Base-by-base conservation (phyloP, 495 filamentous ascomycete species). In the Aspergillus saccharolyticus region DNA sequence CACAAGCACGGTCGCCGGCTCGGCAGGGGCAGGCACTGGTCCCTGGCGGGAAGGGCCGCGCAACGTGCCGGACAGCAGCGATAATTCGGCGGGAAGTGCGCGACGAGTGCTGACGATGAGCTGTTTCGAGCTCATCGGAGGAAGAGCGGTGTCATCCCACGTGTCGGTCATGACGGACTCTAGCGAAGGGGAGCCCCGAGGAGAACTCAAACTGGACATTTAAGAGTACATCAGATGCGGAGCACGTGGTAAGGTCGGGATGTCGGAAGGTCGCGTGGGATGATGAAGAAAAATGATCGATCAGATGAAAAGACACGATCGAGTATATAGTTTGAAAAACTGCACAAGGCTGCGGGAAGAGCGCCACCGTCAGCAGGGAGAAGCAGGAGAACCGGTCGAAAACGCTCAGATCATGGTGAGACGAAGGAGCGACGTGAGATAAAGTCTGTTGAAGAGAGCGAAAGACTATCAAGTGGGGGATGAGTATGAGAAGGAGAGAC, bases 81-180 rank as follows among this genome's bases (percentile, higher is more conserved):
- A 59, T 0, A 48, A 19, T 18, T 63, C 57, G 28, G 55, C 57
- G 5, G 47, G 57, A 10, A 54, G 59, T 1, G 17, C 47, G 18
- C 57, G 60, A 20, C 59, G 63, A 15, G 57, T 55, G 21, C 53
- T 44, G 20, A 59, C 39, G 17, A 63, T 52, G 4, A 63, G 58
- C 51, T 66, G 57, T 22, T 66, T 66, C 20, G 63, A 63, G 53
- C 57, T 63, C 52, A 66, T 66, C 0, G 63, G 63, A 5, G 63
- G 63, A 4, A 66, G 30, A 3, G 63, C 63, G 5, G 63, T 66
- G 39, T 65, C 59, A 43, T 45, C 53, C 33, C 51, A 53, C 10
- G 53, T 22, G 33, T 55, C 53, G 20, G 63, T 19, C 16, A 17
- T 28, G 22, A 17, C 10, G 10, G 44, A n/a, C 16, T 50, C 47